Conservation (phyloP, 805 yeast genomes). For the Candida hispaniensis region DNA sequence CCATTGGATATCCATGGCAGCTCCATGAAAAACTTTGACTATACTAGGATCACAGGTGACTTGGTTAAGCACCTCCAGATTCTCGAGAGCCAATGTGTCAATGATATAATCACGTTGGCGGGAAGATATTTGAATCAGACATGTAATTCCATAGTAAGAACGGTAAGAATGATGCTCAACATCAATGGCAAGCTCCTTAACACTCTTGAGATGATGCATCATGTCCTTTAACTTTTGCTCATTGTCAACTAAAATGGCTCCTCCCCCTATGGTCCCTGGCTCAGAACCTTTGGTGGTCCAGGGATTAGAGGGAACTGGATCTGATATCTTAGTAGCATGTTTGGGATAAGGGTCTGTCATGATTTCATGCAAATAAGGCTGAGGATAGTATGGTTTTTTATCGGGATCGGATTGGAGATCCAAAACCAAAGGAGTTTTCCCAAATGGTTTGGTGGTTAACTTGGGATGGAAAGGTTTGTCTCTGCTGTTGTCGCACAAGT, state of each 20-base stretch:
- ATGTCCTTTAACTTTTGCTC: conserved; percentile 41
- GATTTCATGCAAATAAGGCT: conserved; percentile 77
- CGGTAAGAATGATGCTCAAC: conserved; percentile 92
- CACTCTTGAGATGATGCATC: conserved; percentile 41
- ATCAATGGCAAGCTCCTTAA: conserved; percentile 76
- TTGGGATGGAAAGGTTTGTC: conserved; percentile 67
- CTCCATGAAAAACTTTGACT: conserved; percentile 89
- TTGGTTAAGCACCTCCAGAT: conserved; percentile 52
- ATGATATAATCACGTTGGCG: conserved; percentile 74
- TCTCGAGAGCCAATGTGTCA: conserved; percentile 73
- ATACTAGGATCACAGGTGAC: conserved; percentile 74
- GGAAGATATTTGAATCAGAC: conserved; percentile 84
- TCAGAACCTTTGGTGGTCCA: conserved; percentile 54
- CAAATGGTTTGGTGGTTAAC: conserved; percentile 61
- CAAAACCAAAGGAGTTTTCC: conserved; percentile 41
- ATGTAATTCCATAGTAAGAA: conserved; percentile 81
- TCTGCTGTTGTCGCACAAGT: conserved; percentile 53
- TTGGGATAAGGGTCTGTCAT: conserved; percentile 57
- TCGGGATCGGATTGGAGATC: conserved; percentile 27
- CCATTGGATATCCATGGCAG: conserved; percentile 95
- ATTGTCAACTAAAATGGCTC: conserved; percentile 55
- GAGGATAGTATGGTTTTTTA: conserved; percentile 42
- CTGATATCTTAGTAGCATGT: conserved; percentile 35
- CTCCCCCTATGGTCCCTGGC: too few species aligned
- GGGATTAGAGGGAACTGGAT: conserved; percentile 44